Evolutionary conservation across 345 rosid species (phyloP), one percentile per base, ranked within the genome.

Genomic region (Triadica sebifera): DNA sequence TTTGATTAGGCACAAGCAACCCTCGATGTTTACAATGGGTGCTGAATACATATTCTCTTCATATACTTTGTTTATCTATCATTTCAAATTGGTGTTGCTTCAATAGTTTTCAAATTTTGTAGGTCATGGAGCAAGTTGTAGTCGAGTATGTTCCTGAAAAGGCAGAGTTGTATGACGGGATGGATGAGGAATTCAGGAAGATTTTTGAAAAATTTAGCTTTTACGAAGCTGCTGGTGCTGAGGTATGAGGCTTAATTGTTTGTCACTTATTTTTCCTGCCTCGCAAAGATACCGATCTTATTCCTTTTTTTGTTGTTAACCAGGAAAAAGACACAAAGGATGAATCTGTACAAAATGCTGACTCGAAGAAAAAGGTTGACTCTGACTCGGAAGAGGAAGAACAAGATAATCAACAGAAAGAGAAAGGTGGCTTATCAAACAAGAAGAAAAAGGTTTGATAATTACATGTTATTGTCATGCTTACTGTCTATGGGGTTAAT

Each of bases 71-170:
- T 22, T 29, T 29, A 1, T 29, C 34, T 29, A 29, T 29, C 34
- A 43, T 43, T 56, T 29, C 9, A 5, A 7, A 61, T 61, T 34
- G 38, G 17, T 65, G 15, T 57, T 55, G 0, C 10, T 55, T 12
- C 12, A 34, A 6, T 12, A 17, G 46, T 69, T 47, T 39, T 47
- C 16, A 20, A 50, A 39, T 15, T 37, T 72, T 24, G n/a, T 85
- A 93, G 99, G 80, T 69, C 8, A 47, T 69, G 58, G 97, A 91
- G 79, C 83, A 91, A 77, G 87, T 96, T 66, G 87, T 81, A 53
- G 77, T 96, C 47, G 99, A 96, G 84, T 96, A 96, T 82, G 89
- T 93, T 15, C 97, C 97, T 0, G 99, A 96, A 70, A 86, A 89
- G 76, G 86, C 93, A 5, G 97, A 89, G 82, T 80, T 96, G 70